These are phyloP conservation scores for Barnettozyma wickerhamii DNA, from an alignment of 805 yeast species.

Conservation along the genomic window DNA sequence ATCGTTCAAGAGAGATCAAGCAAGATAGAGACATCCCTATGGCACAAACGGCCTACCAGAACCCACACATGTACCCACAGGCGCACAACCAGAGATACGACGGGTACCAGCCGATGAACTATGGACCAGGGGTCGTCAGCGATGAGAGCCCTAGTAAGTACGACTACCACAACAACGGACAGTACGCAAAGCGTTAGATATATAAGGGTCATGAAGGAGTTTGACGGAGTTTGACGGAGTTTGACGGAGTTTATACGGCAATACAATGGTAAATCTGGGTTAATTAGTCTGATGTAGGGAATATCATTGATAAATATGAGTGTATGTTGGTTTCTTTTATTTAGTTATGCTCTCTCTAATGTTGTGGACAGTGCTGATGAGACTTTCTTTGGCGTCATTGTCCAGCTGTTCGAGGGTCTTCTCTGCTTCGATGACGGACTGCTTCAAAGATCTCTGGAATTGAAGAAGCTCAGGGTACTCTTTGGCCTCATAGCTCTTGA, in stretches of 20 bases:
- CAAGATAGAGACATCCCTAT: slow-evolving; percentile 7
- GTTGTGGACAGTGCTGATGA: slow-evolving; percentile 19
- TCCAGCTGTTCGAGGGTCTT: slow-evolving; percentile 4
- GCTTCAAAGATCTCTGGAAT: slow-evolving; percentile 22
- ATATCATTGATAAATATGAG: too few species aligned
- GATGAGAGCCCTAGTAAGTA: slow-evolving; percentile 11
- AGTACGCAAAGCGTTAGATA: background rate
- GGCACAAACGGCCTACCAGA: slow-evolving; percentile 13
- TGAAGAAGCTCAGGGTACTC: slow-evolving; percentile 35
- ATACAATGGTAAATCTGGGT: too few species aligned
- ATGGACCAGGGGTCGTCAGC: slow-evolving; percentile 18
- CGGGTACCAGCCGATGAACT: slow-evolving; percentile 2
- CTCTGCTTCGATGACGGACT: slow-evolving; percentile 17
- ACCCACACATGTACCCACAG: slow-evolving; percentile 21
- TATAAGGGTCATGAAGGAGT: background rate
- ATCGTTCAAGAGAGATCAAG: slow-evolving; percentile 1
- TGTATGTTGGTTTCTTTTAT: too few species aligned
- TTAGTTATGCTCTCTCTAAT: slow-evolving; percentile 18
- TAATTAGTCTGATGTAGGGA: too few species aligned
- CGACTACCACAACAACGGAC: background rate
- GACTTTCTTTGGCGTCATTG: slow-evolving; percentile 12
- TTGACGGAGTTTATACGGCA: too few species aligned
- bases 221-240: background rate
- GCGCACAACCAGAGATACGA: slow-evolving; percentile 5
- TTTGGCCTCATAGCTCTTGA: slow-evolving; percentile 30